Evolutionary conservation across 768 basidiomycete genomes (phyloP).

Genomic region (Hypsizygus marmoreus): DNA sequence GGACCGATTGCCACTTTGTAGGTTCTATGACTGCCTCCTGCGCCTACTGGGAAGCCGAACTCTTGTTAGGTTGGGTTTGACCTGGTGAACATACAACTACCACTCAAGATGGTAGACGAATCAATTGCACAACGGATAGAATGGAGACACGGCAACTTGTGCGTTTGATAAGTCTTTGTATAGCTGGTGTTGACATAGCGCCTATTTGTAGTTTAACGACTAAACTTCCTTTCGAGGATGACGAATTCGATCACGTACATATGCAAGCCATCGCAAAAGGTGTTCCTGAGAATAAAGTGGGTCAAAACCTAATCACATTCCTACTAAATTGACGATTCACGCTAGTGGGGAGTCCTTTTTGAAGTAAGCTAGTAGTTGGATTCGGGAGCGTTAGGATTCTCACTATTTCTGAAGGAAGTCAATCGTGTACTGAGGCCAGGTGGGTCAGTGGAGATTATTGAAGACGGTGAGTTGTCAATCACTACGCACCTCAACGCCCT

Average conservation of each 20-base stretch:
- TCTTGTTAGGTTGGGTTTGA: constrained; percentile 71
- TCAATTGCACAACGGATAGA: constrained; percentile 57
- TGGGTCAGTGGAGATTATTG: constrained; percentile 70
- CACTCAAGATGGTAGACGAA: constrained; percentile 50
- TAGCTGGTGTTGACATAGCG: constrained; percentile 1
- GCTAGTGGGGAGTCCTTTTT: constrained; percentile 71
- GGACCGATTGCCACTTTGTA: constrained; percentile 68
- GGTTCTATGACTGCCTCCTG: background rate
- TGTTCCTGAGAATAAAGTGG: constrained; percentile 77
- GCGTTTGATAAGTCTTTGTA: constrained; percentile 12
- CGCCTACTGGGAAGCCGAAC: background rate
- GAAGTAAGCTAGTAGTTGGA: constrained; percentile 51
- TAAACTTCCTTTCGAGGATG: constrained; percentile 78
- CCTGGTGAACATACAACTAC: constrained; percentile 73
- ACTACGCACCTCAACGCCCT: too few relatives aligned
- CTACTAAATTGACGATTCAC: too few relatives aligned
- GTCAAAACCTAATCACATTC: constrained; percentile 8
- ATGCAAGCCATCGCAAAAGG: constrained; percentile 64
- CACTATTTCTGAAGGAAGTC: constrained; percentile 55
- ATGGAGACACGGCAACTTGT: constrained; percentile 85
- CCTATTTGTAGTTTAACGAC: constrained; percentile 60
- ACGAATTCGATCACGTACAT: constrained; percentile 83
- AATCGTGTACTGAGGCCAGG: constrained; percentile 69
- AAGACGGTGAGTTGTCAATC: constrained; percentile 63
- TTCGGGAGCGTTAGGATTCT: background rate